Base-by-base conservation (phyloP, 768 basidiomycete species). In the Rhizopogon roseolus region DNA sequence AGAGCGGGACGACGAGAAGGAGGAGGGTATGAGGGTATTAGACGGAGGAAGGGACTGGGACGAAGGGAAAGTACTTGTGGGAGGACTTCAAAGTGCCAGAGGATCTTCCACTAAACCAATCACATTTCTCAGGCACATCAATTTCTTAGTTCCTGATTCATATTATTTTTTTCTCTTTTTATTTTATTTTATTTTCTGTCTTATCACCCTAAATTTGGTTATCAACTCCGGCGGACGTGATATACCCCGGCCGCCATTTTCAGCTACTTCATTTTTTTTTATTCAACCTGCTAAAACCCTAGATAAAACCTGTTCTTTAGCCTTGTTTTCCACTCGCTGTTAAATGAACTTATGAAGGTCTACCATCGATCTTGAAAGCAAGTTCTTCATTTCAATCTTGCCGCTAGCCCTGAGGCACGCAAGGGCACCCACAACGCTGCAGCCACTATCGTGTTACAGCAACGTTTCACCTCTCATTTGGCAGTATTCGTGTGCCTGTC, bases 41-140 rank as follows among this genome's bases (percentile, higher is more conserved):
- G 56, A 57, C 48, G 45, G 50, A 59, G 54, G 56, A 62, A 63
- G 40, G 64, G 19, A 36, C 32, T 25, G 46, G 22, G 22, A 34
- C 22, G 46, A 34, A 36, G 46, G 57, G 63, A 63, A 57, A 57
- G 64, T 57, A 57, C 54, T 54, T 60, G 68, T 70, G 66, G 58
- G 66, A 67, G 67, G 59, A 68, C 58, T 22, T 58, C 45, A 60
- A 50, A 64, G 52, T 25, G 59, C 34, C 36, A 48, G 32, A 68
- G 69, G 69, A 71, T 69, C 67, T 57, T 55, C 10, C 62, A 55
- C 4, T 45, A 58, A 52, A 62, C 69, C 69, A 69, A 70, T 70
- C 66, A 70, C 44, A 65, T 54, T 53, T 29, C 50, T 64, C 69
- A 69, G 67, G 67, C 67, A 69, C 67, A 71, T 71, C 69, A 68